Evolutionary conservation across 768 basidiomycete species (phyloP).

Genomic region (Dentipellis fragilis): DNA sequence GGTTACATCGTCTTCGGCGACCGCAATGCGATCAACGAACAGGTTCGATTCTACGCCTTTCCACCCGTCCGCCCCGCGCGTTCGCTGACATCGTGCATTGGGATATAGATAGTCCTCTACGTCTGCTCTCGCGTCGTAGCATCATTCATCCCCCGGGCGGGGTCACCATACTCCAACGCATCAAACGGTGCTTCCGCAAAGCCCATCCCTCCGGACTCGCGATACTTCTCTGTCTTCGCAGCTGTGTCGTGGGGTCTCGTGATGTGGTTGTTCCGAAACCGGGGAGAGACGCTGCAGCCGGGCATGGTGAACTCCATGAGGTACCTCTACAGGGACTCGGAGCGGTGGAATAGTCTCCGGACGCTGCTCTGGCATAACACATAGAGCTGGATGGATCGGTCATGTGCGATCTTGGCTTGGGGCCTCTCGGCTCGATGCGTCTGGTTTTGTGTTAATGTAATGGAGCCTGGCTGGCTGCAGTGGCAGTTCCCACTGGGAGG

Average conservation of each 20-base stretch:
- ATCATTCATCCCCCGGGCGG: slow-evolving; percentile 79
- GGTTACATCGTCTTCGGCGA: slow-evolving; percentile 87
- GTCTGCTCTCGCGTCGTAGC: slow-evolving; percentile 88
- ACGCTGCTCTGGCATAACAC: slow-evolving; percentile 91
- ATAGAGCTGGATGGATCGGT: slow-evolving; percentile 24
- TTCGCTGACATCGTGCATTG: neutral
- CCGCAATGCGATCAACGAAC: slow-evolving; percentile 82
- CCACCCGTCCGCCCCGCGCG: neutral
- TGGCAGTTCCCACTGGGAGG: too few relatives aligned
- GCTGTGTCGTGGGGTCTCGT: slow-evolving; percentile 90
- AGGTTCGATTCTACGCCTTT: slow-evolving; percentile 39
- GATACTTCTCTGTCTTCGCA: slow-evolving; percentile 80
- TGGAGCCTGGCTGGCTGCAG: too few relatives aligned
- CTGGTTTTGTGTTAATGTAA: too few relatives aligned
- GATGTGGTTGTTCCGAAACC: slow-evolving; percentile 91
- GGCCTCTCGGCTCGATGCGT: too few relatives aligned
- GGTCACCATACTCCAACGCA: slow-evolving; percentile 38
- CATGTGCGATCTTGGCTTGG: too few relatives aligned
- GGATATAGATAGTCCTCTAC: slow-evolving; percentile 85
- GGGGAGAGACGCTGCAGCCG: slow-evolving; percentile 85
- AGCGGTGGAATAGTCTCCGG: slow-evolving; percentile 70
- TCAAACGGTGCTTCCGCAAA: slow-evolving; percentile 33
- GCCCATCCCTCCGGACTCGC: slow-evolving; percentile 76
- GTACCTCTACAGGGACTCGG: slow-evolving; percentile 91
- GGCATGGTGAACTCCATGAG: slow-evolving; percentile 96